phyloP scores from a whole-genome alignment of 305 asterid species.

The Galium porrigens region DNA sequence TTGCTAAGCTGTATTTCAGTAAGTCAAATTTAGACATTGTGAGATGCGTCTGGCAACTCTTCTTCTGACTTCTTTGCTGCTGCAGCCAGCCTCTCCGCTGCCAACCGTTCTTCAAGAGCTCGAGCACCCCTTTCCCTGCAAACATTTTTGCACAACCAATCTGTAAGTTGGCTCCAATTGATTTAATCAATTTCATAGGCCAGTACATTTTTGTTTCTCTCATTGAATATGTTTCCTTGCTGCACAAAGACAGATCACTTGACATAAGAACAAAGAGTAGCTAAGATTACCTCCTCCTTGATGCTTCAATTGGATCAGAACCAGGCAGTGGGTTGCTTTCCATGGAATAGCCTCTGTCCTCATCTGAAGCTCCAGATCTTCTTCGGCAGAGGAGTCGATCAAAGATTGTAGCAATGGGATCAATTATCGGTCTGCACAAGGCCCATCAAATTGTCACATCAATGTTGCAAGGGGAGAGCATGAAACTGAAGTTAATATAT shows the following conservation, averaged over 20 bases:
- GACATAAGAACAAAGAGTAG: background rate
- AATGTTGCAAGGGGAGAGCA: slow-evolving; percentile 10
- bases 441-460: slow-evolving; percentile 17
- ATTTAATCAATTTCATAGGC: background rate
- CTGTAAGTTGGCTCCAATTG: background rate
- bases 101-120: slow-evolving; percentile 79
- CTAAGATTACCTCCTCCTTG: slow-evolving; percentile 62
- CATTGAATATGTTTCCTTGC: background rate
- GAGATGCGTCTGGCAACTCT: slow-evolving; percentile 42
- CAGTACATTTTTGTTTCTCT: background rate
- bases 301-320: slow-evolving; percentile 72
- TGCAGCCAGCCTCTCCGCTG: slow-evolving; percentile 51
- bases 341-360: slow-evolving; percentile 38
- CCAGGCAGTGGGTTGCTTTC: slow-evolving; percentile 54
- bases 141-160: slow-evolving; percentile 5
- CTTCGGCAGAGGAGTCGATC: slow-evolving; percentile 65
- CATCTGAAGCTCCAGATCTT: slow-evolving; percentile 42
- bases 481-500: background rate
- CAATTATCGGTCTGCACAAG: slow-evolving; percentile 50
- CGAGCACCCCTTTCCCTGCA: slow-evolving; percentile 90
- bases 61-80: slow-evolving; percentile 38
- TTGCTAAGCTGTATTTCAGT: background rate
- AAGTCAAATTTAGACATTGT: slow-evolving; percentile 35
- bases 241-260: background rate
- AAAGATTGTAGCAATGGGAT: slow-evolving; percentile 57